Base-by-base conservation (phyloP, 2,329 filamentous ascomycete genomes). In the Hypocrella siamensis region DNA sequence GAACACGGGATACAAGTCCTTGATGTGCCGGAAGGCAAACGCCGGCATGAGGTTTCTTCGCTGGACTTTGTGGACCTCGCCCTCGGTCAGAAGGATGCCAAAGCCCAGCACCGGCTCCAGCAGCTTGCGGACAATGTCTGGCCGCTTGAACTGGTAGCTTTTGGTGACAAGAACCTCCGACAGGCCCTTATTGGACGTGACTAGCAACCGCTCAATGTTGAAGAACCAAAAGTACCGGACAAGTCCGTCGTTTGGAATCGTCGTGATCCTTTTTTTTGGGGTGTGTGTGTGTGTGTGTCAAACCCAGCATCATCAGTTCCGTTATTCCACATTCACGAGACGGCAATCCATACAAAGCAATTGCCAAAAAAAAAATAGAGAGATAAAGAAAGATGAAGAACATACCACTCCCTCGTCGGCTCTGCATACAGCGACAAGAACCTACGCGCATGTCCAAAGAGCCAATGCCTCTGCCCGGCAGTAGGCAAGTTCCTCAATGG, bases 11-110 rank as follows among this genome's bases (percentile, higher is more conserved):
- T 92, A 90, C 11, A 93, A 58, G 36, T 88, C 70, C 48, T 90
- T 92, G 49, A 93, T 63, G 45, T 92, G 81, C 16, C 84, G 70
- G 47, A 83, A 92, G n/a, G 75, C 67, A 51, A 93, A 93, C 2
- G 83, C 81, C 0, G 84, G 84, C 57, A 78, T 72, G 14, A 93
- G 67, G 35, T 78, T 75, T 49, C 80, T 85, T 29, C 86, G 69
- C 57, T 85, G 80, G 44, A 70, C 60, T 57, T 79, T 90, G 53
- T 94, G 88, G 45, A 86, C 81, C 10, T 92, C 81, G n/a, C 86
- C 86, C 53, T 94, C 86, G 2, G 83, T 80, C 9, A 94, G 60
- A 24, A 94, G 56, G 11, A 88, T 58, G 8, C 81, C 80, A 10
- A 76, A 56, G 8, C 83, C 79, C 10, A 88, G 60, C 17, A 85